Conservation (phyloP, 768 basidiomycete species). For the Tephrocybe sp. region DNA sequence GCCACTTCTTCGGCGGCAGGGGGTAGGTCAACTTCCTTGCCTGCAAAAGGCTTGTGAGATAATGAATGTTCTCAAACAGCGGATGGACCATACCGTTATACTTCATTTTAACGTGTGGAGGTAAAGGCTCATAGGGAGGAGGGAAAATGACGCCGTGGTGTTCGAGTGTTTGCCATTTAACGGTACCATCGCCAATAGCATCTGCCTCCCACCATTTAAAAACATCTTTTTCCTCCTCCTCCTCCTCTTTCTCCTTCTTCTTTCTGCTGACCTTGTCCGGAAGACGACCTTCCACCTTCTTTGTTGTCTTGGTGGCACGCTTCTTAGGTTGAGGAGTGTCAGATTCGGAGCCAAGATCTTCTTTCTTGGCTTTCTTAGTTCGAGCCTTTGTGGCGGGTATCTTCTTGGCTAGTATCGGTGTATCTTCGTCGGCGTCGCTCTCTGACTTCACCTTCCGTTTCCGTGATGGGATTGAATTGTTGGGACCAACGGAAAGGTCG, state of each 20-base stretch:
- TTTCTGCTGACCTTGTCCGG: slow-evolving; percentile 41
- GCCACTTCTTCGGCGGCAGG: slow-evolving; percentile 94
- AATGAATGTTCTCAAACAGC: slow-evolving; percentile 5
- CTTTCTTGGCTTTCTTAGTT: slow-evolving; percentile 53
- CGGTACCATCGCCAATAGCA: slow-evolving; percentile 67
- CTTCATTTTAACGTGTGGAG: slow-evolving; percentile 84
- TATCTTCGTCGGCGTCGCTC: slow-evolving; percentile 46
- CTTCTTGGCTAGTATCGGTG: slow-evolving; percentile 44
- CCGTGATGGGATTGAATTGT: slow-evolving; percentile 32
- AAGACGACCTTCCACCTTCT: slow-evolving; percentile 34
- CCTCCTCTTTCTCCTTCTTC: slow-evolving; percentile 59
- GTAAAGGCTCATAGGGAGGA: slow-evolving; percentile 86
- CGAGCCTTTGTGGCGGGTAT: slow-evolving; percentile 42
- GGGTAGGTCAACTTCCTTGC: slow-evolving; percentile 74
- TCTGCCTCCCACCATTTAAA: slow-evolving; percentile 89
- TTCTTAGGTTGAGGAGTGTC: slow-evolving; percentile 47
- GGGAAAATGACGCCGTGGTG: slow-evolving; percentile 96
- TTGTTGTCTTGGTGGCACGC: slow-evolving; percentile 40
- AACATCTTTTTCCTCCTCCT: slow-evolving; percentile 72
- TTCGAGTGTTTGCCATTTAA: slow-evolving; percentile 94
- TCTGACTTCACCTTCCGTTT: slow-evolving; percentile 51
- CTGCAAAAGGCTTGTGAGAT: slow-evolving; percentile 36
- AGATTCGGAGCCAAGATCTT: slow-evolving; percentile 40
- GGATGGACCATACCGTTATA: slow-evolving; percentile 71
- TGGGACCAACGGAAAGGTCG: slow-evolving; percentile 33